Conservation (phyloP, 2,329 filamentous ascomycete genomes). For the Gnomoniopsis smithogilvyi region DNA sequence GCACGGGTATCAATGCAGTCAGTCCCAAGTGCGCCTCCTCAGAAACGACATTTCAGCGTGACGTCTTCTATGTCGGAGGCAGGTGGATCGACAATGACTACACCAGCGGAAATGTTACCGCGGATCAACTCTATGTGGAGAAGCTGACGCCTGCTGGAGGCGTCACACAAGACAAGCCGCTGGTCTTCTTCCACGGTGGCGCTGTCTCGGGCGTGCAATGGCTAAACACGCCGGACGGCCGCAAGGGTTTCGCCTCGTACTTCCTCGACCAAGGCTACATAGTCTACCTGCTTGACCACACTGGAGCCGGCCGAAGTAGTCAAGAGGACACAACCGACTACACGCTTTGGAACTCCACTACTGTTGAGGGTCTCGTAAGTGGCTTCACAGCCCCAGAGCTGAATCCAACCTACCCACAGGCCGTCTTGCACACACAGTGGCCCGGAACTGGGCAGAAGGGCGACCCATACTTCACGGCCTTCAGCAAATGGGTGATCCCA, state of each 20-base stretch:
- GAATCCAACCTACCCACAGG: slow-evolving; percentile 29
- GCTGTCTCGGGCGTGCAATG: slow-evolving; percentile 29
- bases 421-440: slow-evolving; percentile 31
- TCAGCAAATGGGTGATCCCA: slow-evolving; percentile 41
- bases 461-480: slow-evolving; percentile 44
- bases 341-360: slow-evolving; percentile 22
- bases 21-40: slow-evolving; percentile 12
- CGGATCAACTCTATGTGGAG: slow-evolving; percentile 29
- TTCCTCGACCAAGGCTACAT: slow-evolving; percentile 37
- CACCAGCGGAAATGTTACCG: slow-evolving; percentile 22
- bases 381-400: slow-evolving; percentile 26
- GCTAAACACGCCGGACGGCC: slow-evolving; percentile 38
- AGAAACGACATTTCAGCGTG: slow-evolving; percentile 18
- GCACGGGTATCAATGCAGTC: slow-evolving; percentile 15
- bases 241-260: slow-evolving; percentile 38
- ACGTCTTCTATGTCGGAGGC: slow-evolving; percentile 30
- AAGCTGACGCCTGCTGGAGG: slow-evolving; percentile 26
- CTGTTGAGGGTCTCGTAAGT: slow-evolving; percentile 23
- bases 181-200: slow-evolving; percentile 31
- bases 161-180: slow-evolving; percentile 22
- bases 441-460: slow-evolving; percentile 31
- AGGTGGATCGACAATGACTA: slow-evolving; percentile 19
- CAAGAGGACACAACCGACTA: slow-evolving; percentile 27
- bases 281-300: slow-evolving; percentile 38
- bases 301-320: slow-evolving; percentile 30